phyloP scores from a whole-genome alignment of 2,329 filamentous ascomycete species.

The Alternaria infectoria region DNA sequence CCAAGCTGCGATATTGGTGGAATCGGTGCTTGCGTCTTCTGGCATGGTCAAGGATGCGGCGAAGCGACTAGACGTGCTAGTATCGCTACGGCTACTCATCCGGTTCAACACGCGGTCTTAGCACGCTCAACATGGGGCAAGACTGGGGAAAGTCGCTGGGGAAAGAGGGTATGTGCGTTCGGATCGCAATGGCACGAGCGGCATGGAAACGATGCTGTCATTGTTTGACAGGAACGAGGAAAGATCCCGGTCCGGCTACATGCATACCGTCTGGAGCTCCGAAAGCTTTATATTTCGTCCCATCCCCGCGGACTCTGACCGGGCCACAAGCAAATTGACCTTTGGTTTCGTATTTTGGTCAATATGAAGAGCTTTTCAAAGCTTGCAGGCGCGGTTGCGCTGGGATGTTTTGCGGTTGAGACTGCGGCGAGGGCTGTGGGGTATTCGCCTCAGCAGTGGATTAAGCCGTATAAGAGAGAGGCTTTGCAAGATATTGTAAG shows the following conservation, averaged over 20 bases:
- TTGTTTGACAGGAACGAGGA: constrained; percentile 7
- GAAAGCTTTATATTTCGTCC: not conserved
- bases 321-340: not conserved
- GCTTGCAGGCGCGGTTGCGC: constrained; percentile 32
- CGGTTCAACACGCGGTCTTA: not conserved
- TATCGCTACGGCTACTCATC: constrained; percentile 1
- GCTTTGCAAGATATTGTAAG: constrained; percentile 63
- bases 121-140: not conserved
- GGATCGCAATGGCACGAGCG: constrained; percentile 17
- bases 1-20: constrained; percentile 10
- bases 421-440: constrained; percentile 57
- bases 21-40: not conserved
- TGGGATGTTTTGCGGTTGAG: constrained; percentile 53
- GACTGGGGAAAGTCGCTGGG: constrained; percentile 9
- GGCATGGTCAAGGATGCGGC: too few species aligned
- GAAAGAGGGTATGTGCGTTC: not conserved
- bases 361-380: constrained; percentile 27
- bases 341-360: constrained; percentile 5
- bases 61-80: not conserved
- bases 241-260: constrained; percentile 1
- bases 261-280: not conserved
- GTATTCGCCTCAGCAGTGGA: constrained; percentile 57
- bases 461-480: constrained; percentile 57
- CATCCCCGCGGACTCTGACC: not conserved
- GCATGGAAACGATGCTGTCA: constrained; percentile 10